Base-by-base conservation (phyloP, 371 early-diverging fungal species). In the Mortierella sp. region DNA sequence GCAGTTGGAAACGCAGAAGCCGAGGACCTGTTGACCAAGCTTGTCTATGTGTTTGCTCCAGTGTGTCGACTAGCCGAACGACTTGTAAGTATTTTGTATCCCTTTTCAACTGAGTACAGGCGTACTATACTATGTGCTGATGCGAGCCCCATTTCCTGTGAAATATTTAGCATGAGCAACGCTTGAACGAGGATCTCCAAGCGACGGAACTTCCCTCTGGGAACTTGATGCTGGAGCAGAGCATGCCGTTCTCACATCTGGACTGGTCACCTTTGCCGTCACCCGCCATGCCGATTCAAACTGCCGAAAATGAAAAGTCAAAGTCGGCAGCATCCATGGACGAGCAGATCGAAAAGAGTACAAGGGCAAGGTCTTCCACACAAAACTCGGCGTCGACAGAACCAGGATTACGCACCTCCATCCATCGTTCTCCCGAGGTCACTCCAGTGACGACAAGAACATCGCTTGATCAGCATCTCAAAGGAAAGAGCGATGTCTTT, bases 31-130 rank as follows among this genome's bases (percentile, higher is more conserved):
- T 48, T 94, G 48, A 89, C 90, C 8, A 89, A 90, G 74, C 79
- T 94, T 11, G 83, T 92, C 3, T 94, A 90, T 79, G 89, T 90
- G 1, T 93, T 92, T 86, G 88, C 94, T 1, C 92, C 93, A 14
- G 91, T 93, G 16, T 88, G 91, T 27, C 88, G 94, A 58, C 63
- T 92, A 27, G 90, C 93, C n/a, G 92, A 93, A 65, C 88, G 89
- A 14, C 74, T 94, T 88, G 89, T 89, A 82, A 81, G 77, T 18
- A 5, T 32, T 68, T 24, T 54, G 7, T 18, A 78, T n/a, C 12
- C 27, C 27, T 44, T 4, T 29, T 18, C 5, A 18, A 29, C 41
- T 18, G 38, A 48, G 0, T n/a, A 29, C 18, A 38, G 24, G 3
- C 10, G 14, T 55, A 27, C 18, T 51, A 43, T 6, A 55, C 24